Conservation (phyloP, 208 protist species). For the Jaenimonas drosophilae region DNA sequence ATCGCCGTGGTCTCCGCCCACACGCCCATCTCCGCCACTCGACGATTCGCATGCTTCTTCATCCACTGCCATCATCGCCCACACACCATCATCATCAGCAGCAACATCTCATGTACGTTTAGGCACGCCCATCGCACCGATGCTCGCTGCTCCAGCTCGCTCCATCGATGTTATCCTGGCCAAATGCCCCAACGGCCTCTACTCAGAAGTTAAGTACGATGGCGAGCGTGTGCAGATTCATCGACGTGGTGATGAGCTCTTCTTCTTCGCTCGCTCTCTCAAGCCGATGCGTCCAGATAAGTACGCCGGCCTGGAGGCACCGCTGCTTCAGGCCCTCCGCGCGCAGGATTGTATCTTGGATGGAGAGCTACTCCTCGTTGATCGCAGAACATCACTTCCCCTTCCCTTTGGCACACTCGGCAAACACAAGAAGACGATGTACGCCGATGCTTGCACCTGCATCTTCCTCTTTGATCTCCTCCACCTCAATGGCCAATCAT, state of each 20-base stretch:
- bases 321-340: slow-evolving; percentile 30
- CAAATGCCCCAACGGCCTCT: slow-evolving; percentile 73
- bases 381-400: slow-evolving; percentile 39
- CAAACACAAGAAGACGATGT: slow-evolving; percentile 60
- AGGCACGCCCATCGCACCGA: slow-evolving; percentile 31
- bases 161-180: slow-evolving; percentile 24
- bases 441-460: slow-evolving; percentile 50
- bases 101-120: slow-evolving; percentile 17
- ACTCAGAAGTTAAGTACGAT: slow-evolving; percentile 85
- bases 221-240: slow-evolving; percentile 86
- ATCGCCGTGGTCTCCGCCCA: neutral
- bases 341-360: slow-evolving; percentile 67
- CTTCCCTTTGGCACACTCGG: slow-evolving; percentile 84
- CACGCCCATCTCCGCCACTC: no score
- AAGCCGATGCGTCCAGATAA: slow-evolving; percentile 67
- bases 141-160: slow-evolving; percentile 29
- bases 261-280: slow-evolving; percentile 64
- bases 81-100: neutral
- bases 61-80: no score
- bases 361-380: slow-evolving; percentile 82
- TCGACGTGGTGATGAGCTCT: slow-evolving; percentile 39
- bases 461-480: slow-evolving; percentile 86
- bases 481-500: slow-evolving; percentile 43
- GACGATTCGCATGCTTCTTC: no score
- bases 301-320: slow-evolving; percentile 37